Evolutionary conservation across 495 filamentous ascomycete genomes (phyloP), one percentile per base, ranked within the genome.

Genomic region (Daldinia vernicosa): DNA sequence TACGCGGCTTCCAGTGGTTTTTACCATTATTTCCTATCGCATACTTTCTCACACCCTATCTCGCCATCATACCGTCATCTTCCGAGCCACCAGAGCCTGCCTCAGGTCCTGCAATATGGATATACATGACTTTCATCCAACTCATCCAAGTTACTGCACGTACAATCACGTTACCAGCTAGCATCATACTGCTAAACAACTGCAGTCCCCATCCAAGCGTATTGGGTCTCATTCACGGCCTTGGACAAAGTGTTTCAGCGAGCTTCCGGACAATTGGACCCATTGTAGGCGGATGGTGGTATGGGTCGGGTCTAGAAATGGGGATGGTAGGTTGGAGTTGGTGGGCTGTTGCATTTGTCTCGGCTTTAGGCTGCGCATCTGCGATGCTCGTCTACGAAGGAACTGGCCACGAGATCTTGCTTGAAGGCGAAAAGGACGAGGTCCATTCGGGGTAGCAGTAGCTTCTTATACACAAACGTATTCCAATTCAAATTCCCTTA

Each of bases 131-230:
- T 1, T 73, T 84, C 11, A 86, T 94, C 3, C 84, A 95, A 6
- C 84, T 88, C 73, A 77, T 94, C 30, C 91, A 94, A 71, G 92
- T 94, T 60, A 80, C 89, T 3, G 92, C 89, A 1, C 86, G 92
- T 15, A 95, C 92, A 0, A 93, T 97, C 79, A 91, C 91, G 7
- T 81, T 94, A 0, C 92, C 93, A 0, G 89, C 89, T 17, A 88
- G 89, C 15, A 89, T 90, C 6, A 95, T 97, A 66, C 82, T 97
- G 8, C 82, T 95, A 35, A 95, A 94, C 72, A 95, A 97, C 75
- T 91, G 89, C 80, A 90, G 88, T 51, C 92, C 93, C 0, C 92
- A 94, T 71, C 92, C 92, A 0, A 89, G 85, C 27, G 92, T 95
- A 6, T 83, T 97, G 7, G 92, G 92, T 2, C 92, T 92, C 3